phyloP scores from a whole-genome alignment of 805 yeast species.

The Candida tallmaniae region DNA sequence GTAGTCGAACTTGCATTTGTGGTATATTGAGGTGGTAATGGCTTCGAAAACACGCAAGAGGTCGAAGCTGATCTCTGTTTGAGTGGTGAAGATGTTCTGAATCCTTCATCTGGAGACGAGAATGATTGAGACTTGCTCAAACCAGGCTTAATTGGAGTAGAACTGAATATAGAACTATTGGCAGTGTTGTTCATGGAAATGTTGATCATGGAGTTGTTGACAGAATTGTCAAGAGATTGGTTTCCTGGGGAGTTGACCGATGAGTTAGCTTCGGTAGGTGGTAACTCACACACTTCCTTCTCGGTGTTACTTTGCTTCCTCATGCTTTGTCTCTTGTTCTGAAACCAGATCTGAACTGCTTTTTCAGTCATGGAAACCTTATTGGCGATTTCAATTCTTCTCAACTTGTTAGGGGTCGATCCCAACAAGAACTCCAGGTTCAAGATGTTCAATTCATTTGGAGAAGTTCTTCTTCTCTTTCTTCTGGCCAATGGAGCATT shows the following conservation, averaged over 20 bases:
- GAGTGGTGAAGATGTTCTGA: constrained; percentile 15
- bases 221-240: constrained; percentile 4
- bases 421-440: constrained; percentile 76
- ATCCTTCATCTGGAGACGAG: constrained; percentile 13
- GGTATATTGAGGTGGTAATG: constrained; percentile 2
- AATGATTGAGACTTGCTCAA: constrained; percentile 20
- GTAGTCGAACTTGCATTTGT: constrained; percentile 1
- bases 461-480: constrained; percentile 92
- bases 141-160: constrained; percentile 23
- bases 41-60: constrained; percentile 1
- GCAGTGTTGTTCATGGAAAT: constrained; percentile 5
- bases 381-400: constrained; percentile 73
- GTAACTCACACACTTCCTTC: constrained; percentile 39
- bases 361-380: constrained; percentile 92
- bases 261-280: constrained; percentile 27
- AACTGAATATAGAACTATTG: constrained; percentile 15
- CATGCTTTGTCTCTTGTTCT: constrained; percentile 84
- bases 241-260: neutral
- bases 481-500: constrained; percentile 91
- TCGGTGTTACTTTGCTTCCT: constrained; percentile 44
- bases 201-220: constrained; percentile 4
- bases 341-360: constrained; percentile 98
- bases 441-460: constrained; percentile 75
- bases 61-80: constrained; percentile 17
- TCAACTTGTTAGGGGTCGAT: constrained; percentile 73